Evolutionary conservation across 495 filamentous ascomycete genomes (phyloP).

Genomic region (Parathielavia hyrcaniae): DNA sequence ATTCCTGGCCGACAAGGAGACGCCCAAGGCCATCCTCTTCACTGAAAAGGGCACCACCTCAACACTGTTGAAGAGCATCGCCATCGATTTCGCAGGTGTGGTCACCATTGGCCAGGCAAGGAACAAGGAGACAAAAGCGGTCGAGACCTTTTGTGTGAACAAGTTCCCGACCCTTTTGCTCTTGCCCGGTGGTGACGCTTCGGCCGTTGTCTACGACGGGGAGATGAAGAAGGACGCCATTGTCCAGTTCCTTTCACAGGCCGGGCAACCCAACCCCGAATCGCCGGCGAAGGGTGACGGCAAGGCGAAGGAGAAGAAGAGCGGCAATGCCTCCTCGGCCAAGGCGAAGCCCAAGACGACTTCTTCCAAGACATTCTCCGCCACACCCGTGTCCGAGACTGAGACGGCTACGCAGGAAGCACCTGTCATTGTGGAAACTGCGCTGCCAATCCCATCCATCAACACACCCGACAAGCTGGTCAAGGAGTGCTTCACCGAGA

Average conservation of each 20-base stretch:
- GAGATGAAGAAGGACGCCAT: slow-evolving; percentile 81
- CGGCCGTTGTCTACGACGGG: slow-evolving; percentile 69
- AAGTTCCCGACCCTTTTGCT: slow-evolving; percentile 78
- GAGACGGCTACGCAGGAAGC: slow-evolving; percentile 34
- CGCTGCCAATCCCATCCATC: slow-evolving; percentile 48
- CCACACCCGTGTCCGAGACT: slow-evolving; percentile 34
- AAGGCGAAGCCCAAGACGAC: slow-evolving; percentile 39
- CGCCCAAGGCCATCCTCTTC: slow-evolving; percentile 84
- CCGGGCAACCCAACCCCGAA: slow-evolving; percentile 66
- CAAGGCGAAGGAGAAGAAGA: slow-evolving; percentile 44
- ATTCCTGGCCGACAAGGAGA: slow-evolving; percentile 65
- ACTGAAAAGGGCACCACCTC: slow-evolving; percentile 88
- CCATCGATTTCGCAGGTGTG: slow-evolving; percentile 83
- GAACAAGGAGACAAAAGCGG: slow-evolving; percentile 67
- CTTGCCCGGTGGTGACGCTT: slow-evolving; percentile 64
- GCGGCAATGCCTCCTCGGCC: slow-evolving; percentile 34
- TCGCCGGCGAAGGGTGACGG: slow-evolving; percentile 49
- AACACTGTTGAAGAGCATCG: slow-evolving; percentile 72
- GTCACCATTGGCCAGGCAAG: slow-evolving; percentile 80
- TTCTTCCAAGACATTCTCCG: slow-evolving; percentile 35
- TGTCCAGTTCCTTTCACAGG: slow-evolving; percentile 75
- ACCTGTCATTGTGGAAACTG: slow-evolving; percentile 47
- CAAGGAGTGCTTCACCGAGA: slow-evolving; percentile 64
- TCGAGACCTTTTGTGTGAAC: slow-evolving; percentile 66
- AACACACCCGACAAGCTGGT: slow-evolving; percentile 50